Percentiles rank a stretch among this genome's conserved stretches.
Evolutionary conservation across 768 basidiomycete genomes (phyloP).

Genomic region (Pisolithus albus): DNA sequence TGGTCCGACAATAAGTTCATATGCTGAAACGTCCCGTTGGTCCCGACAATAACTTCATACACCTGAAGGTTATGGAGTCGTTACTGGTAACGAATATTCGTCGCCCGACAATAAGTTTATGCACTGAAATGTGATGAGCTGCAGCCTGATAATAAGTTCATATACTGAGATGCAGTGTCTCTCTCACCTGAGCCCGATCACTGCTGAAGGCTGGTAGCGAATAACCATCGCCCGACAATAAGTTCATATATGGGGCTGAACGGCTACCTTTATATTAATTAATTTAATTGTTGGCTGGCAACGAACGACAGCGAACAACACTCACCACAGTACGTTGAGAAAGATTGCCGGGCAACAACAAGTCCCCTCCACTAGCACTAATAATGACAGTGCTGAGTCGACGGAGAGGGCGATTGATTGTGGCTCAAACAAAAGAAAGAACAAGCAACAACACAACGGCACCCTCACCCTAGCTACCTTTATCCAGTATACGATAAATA

Average conservation of each 20-base stretch:
- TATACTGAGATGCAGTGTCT: no score
- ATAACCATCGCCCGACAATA: no score
- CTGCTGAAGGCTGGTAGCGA: no score
- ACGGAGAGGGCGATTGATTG: no score
- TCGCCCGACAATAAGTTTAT: neutral
- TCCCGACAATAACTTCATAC: no score
- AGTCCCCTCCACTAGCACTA: no score
- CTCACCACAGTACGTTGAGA: neutral
- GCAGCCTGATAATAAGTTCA: no score
- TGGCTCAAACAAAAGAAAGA: neutral
- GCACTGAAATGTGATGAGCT: neutral
- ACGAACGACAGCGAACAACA: neutral
- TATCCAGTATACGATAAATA: neutral
- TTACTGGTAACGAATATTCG: neutral
- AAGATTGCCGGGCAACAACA: neutral
- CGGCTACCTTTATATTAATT: neutral
- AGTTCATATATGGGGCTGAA: no score
- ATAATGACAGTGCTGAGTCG: no score
- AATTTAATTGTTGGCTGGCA: neutral
- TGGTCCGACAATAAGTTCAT: neutral
- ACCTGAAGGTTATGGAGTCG: no score
- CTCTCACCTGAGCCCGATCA: no score
- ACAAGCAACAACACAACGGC: neutral
- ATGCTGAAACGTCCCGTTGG: neutral
- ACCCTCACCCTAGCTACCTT: neutral